Percentiles rank a stretch among this genome's conserved stretches.
phyloP scores from a whole-genome alignment of 352 stramenopile species.

The Phytophthora hibernalis region DNA sequence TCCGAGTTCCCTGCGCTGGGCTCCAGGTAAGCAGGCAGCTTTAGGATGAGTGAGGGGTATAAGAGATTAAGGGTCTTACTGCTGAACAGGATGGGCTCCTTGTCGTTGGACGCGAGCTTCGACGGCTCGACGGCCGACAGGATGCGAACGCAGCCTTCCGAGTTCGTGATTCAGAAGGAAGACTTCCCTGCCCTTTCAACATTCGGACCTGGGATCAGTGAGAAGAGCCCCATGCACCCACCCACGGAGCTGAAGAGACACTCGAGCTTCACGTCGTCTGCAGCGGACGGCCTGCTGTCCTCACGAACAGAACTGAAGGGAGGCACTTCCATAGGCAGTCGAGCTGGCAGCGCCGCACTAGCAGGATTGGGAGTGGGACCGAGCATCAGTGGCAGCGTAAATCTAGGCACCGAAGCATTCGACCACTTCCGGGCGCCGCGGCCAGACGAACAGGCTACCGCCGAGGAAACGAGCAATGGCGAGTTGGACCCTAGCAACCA shows the following conservation, averaged over 20 bases:
- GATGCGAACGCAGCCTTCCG: conserved; percentile 58
- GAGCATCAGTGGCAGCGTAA: conserved; percentile 44
- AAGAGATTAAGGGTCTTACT: conserved; percentile 9
- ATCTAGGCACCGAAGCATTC: conserved; percentile 67
- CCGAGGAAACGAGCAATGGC: conserved; percentile 38
- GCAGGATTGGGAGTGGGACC: conserved; percentile 14
- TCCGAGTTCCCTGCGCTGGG: conserved; percentile 84
- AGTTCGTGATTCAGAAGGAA: conserved; percentile 91
- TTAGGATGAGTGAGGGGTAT: background rate
- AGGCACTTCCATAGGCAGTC: conserved; percentile 71
- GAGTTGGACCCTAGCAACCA: conserved; percentile 77
- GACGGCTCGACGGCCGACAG: conserved; percentile 41
- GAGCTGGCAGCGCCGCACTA: conserved; percentile 24
- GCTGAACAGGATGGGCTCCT: conserved; percentile 57
- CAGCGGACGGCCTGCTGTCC: conserved; percentile 64
- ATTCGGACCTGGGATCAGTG: conserved; percentile 53
- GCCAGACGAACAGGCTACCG: conserved; percentile 30
- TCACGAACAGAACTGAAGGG: conserved; percentile 49
- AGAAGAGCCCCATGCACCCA: conserved; percentile 57
- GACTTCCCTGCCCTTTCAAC: conserved; percentile 86
- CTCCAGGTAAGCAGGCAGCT: conserved; percentile 45
- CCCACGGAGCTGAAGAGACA: conserved; percentile 68
- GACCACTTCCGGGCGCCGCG: conserved; percentile 56
- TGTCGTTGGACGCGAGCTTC: conserved; percentile 63
- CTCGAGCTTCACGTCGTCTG: conserved; percentile 74